phyloP scores from a whole-genome alignment of 768 basidiomycete genomes.

The Naganishia antarctica region DNA sequence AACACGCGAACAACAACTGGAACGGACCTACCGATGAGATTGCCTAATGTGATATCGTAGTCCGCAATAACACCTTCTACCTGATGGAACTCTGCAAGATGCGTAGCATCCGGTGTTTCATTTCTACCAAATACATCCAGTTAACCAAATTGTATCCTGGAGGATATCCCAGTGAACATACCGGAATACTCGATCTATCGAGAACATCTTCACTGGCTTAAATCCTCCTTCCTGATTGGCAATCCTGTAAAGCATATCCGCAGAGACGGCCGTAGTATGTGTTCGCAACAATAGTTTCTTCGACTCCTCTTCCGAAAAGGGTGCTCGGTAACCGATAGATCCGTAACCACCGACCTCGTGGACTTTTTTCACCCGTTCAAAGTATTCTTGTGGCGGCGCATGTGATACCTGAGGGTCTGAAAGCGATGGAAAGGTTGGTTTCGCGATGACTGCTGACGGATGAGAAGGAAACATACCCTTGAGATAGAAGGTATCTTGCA shows the following conservation, averaged over 20 bases:
- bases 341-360: constrained; percentile 80
- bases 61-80: constrained; percentile 99
- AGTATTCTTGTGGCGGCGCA: constrained; percentile 73
- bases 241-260: constrained; percentile 87
- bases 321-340: constrained; percentile 93
- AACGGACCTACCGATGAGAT: constrained; percentile 71
- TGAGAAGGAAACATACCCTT: constrained; percentile 58
- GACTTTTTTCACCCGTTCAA: constrained; percentile 71
- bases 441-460: background rate
- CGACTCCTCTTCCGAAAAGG: constrained; percentile 89
- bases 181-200: constrained; percentile 92
- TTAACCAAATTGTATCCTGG: no score
- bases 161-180: no score
- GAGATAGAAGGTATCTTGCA: constrained; percentile 98
- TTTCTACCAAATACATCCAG: constrained; percentile 55
- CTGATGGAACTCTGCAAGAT: constrained; percentile 98
- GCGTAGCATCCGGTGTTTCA: constrained; percentile 96
- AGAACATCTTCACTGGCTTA: constrained; percentile 87
- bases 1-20: background rate
- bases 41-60: constrained; percentile 81
- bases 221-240: constrained; percentile 76
- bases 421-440: background rate
- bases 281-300: constrained; percentile 87
- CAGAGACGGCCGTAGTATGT: constrained; percentile 92
- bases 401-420: constrained; percentile 62